Base-by-base conservation (phyloP, 352 stramenopile genomes). In the Globisporangium splendens region DNA sequence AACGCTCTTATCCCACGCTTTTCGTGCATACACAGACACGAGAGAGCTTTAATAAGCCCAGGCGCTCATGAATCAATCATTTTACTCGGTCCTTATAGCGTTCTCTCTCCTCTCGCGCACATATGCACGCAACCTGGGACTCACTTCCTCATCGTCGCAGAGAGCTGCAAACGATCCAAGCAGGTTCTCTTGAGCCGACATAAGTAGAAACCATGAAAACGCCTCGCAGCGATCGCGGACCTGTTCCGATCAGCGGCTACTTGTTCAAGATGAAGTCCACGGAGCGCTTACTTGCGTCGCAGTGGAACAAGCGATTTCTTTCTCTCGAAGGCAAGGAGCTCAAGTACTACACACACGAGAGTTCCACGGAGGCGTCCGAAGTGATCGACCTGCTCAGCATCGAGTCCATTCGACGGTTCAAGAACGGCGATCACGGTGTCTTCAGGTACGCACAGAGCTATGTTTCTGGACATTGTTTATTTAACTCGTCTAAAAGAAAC, bases 231-330 rank as follows among this genome's bases (percentile, higher is more conserved):
- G 75, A 86, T 35, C 80, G 75, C 12, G 80, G 76, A 3, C 77
- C 82, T 18, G 76, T 89, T 54, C 79, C 83, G 18, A 89, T 92
- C 64, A 90, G 83, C 52, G 85, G 79, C 54, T 94, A 91, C 64
- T 67, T 93, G 38, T 84, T 77, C 77, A 93, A 94, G 68, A 89
- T 93, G 77, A 94, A 95, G 57, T 68, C 74, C 51, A 77, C 68
- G 46, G 76, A 91, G 63, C 70, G 73, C 6, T 24, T 92, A 54
- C 70, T 95, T 41, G 85, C 79, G 17, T 80, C 81, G 53, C 79
- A 91, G 62, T 95, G 79, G 82, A 91, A 78, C 68, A 88, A 86
- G 57, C 83, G 82, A 48, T 93, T 86, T 68, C 92, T 92, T 54
- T 69, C 83, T 15, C 70, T 93, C 28, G 77, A 95, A 59, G 82